phyloP scores from a whole-genome alignment of 2,329 filamentous ascomycete genomes.

The Cladosporium sp. region DNA sequence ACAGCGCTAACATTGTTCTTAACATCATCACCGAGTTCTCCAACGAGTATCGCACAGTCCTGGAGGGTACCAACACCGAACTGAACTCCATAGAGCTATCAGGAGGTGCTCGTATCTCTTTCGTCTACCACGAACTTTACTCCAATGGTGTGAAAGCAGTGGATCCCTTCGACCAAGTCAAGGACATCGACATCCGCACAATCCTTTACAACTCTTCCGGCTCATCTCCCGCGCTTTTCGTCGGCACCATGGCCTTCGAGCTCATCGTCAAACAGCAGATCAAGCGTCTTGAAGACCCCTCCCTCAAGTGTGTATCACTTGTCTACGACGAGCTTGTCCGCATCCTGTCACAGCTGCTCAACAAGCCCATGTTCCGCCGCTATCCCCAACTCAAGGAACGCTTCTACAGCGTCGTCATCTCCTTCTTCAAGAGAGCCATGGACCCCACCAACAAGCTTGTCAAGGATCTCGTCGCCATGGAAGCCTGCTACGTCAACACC shows the following conservation, averaged over 20 bases:
- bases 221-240: conserved; percentile 91
- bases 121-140: conserved; percentile 98
- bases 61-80: conserved; percentile 96
- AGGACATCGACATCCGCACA: conserved; percentile 94
- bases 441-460: conserved; percentile 98
- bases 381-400: conserved; percentile 97
- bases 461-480: conserved; percentile 88
- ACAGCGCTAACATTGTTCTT: conserved; percentile 91
- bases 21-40: conserved; percentile 99
- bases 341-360: conserved; percentile 83
- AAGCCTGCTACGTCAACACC: conserved; percentile 96
- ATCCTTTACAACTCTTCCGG: conserved; percentile 99
- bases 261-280: conserved; percentile 99
- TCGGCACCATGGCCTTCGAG: conserved; percentile 97
- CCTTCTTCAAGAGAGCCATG: conserved; percentile 98
- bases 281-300: conserved; percentile 91
- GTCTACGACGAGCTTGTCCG: conserved; percentile 97
- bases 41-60: conserved; percentile 91
- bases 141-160: conserved; percentile 96
- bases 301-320: conserved; percentile 92
- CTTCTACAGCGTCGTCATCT: conserved; percentile 85
- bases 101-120: conserved; percentile 95
- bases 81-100: conserved; percentile 91
- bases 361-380: conserved; percentile 83
- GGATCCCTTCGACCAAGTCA: conserved; percentile 95